Percentiles rank a stretch among this genome's conserved stretches.
Conservation (phyloP, 495 filamentous ascomycete genomes). For the Penicillium desertorum region DNA sequence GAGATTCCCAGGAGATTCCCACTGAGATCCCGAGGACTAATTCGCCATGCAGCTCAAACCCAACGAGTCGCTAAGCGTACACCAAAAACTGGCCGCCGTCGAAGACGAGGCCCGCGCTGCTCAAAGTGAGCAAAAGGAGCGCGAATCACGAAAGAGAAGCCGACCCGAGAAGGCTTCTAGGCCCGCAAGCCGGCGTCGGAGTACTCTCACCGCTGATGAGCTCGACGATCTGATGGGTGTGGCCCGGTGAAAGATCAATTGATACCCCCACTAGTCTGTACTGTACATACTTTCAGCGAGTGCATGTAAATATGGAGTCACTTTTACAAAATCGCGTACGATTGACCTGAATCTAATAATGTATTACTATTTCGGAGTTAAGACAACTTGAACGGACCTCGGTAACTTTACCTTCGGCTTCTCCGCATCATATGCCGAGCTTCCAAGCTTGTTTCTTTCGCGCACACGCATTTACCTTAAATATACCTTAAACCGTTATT, state of each 20-base stretch:
- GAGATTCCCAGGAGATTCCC: background rate
- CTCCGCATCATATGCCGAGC: constrained; percentile 12
- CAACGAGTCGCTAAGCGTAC: constrained; percentile 33
- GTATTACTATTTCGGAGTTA: constrained; percentile 2
- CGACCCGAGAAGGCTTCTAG: constrained; percentile 39
- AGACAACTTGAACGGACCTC: constrained; percentile 15
- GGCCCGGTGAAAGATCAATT: constrained; percentile 21
- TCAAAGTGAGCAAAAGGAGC: constrained; percentile 42
- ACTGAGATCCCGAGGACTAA: constrained; percentile 19
- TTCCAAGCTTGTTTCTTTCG: background rate
- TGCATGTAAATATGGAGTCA: constrained; percentile 27
- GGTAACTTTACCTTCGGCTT: constrained; percentile 14
- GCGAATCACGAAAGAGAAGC: constrained; percentile 46
- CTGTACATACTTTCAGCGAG: constrained; percentile 22
- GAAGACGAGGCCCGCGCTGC: constrained; percentile 48
- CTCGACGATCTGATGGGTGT: constrained; percentile 61
- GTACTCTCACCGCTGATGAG: constrained; percentile 72
- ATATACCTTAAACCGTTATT: background rate
- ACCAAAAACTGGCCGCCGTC: constrained; percentile 48
- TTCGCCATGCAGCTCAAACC: constrained; percentile 19
- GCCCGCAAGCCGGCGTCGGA: constrained; percentile 58
- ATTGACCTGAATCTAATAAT: constrained; percentile 6
- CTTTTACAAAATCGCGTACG: background rate
- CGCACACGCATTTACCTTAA: background rate
- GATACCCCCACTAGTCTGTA: constrained; percentile 10